Conservation (phyloP, 2,329 filamentous ascomycete species). For the Emergomyces pasteurianus region DNA sequence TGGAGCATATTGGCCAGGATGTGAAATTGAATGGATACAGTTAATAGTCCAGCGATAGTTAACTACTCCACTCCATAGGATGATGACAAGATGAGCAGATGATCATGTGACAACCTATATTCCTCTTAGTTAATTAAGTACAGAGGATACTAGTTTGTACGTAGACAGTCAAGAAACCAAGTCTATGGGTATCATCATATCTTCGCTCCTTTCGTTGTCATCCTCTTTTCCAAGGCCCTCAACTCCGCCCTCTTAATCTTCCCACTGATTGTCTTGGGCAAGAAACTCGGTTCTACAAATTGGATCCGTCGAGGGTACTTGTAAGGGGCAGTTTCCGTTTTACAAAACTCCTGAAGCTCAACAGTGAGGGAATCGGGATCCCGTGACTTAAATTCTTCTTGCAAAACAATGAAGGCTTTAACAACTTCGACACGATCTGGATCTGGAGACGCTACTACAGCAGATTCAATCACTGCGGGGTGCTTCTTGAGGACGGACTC, state of each 20-base stretch:
- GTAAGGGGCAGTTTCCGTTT: conserved; percentile 29
- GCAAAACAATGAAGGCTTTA: conserved; percentile 31
- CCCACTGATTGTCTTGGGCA: conserved; percentile 31
- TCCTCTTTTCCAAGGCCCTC: conserved; percentile 26
- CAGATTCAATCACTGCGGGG: conserved; percentile 28
- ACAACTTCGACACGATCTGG: conserved; percentile 27
- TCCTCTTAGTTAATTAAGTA: too few relatives aligned
- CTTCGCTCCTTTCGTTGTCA: conserved; percentile 4
- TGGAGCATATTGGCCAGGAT: background rate
- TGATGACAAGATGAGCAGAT: too few relatives aligned
- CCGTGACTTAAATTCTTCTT: conserved; percentile 12
- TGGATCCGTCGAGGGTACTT: conserved; percentile 31
- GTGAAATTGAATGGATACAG: background rate
- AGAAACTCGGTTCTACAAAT: conserved; percentile 25
- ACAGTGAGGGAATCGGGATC: conserved; percentile 15
- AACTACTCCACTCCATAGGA: background rate
- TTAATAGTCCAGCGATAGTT: too few relatives aligned
- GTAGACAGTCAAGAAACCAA: background rate
- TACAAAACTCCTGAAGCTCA: conserved; percentile 31
- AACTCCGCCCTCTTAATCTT: conserved; percentile 27
- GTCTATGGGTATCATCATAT: background rate
- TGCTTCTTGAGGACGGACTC: conserved; percentile 32
- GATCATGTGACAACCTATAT: background rate
- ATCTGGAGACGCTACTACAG: conserved; percentile 30
- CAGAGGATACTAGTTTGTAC: too few relatives aligned